phyloP scores from a whole-genome alignment of 805 yeast species.

The Hanseniaspora lachancei region DNA sequence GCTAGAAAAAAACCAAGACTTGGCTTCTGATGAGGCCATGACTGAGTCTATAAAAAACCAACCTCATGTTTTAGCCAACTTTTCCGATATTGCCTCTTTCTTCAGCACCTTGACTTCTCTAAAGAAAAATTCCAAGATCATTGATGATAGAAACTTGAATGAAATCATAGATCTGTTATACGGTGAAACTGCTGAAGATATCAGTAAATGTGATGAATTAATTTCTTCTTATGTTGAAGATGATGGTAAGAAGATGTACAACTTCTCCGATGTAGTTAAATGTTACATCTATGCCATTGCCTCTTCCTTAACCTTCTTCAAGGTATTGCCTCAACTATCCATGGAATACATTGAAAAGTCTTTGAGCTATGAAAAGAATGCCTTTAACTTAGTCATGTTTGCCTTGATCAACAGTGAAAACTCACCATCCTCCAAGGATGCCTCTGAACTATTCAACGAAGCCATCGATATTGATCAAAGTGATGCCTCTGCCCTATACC shows the following conservation, averaged over 20 bases:
- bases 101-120: constrained; percentile 54
- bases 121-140: constrained; percentile 40
- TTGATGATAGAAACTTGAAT: constrained; percentile 52
- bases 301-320: constrained; percentile 74
- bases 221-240: constrained; percentile 22
- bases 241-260: constrained; percentile 50
- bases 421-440: constrained; percentile 40
- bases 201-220: constrained; percentile 20
- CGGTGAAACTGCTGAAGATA: constrained; percentile 31
- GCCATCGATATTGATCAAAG: constrained; percentile 60
- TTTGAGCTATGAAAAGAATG: constrained; percentile 55
- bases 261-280: constrained; percentile 17
- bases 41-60: constrained; percentile 51
- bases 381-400: constrained; percentile 68
- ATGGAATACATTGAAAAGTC: constrained; percentile 37
- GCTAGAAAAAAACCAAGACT: constrained; percentile 51
- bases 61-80: constrained; percentile 53
- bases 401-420: constrained; percentile 76
- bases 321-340: constrained; percentile 56
- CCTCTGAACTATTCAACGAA: constrained; percentile 53
- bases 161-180: constrained; percentile 49
- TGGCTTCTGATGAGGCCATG: constrained; percentile 40
- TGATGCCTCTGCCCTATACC: constrained; percentile 78
- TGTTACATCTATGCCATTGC: constrained; percentile 40
- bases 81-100: constrained; percentile 73